A percentile compares a stretch with the other conserved stretches of the same genome.
phyloP scores from a whole-genome alignment of 768 basidiomycete genomes.

The Terana coerulea region DNA sequence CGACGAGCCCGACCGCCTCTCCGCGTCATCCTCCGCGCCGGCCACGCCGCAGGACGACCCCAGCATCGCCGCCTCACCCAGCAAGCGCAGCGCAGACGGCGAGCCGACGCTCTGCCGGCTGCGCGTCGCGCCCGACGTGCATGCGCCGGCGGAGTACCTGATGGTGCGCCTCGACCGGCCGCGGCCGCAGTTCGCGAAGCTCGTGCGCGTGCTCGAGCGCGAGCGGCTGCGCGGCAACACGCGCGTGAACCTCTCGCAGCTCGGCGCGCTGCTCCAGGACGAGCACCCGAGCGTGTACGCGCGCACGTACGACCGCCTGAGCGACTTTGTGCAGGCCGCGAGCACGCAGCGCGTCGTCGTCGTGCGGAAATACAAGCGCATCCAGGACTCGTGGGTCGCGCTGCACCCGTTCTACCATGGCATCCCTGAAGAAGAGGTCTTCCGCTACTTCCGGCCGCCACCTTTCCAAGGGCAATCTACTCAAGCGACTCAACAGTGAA shows the following conservation, averaged over 20 bases:
- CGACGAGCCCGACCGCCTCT: neutral
- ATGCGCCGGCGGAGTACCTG: constrained; percentile 6
- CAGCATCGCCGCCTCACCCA: too few relatives aligned
- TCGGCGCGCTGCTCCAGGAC: constrained; percentile 21
- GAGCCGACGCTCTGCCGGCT: neutral
- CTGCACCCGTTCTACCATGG: constrained; percentile 16
- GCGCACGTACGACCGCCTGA: constrained; percentile 17
- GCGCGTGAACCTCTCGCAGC: constrained; percentile 21
- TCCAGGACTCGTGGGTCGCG: constrained; percentile 10
- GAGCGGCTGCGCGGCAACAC: constrained; percentile 16
- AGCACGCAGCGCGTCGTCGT: constrained; percentile 15
- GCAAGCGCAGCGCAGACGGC: neutral
- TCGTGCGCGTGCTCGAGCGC: constrained; percentile 22
- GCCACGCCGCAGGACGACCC: neutral
- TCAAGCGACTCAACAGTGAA: neutral
- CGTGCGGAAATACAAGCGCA: neutral
- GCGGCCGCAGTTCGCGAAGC: constrained; percentile 20
- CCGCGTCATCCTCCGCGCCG: neutral
- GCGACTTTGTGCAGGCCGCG: constrained; percentile 24
- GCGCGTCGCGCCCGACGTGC: constrained; percentile 4
- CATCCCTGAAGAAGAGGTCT: neutral
- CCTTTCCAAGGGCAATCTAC: neutral
- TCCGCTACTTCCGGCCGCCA: neutral
- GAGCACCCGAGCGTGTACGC: constrained; percentile 10
- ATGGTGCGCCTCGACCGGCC: constrained; percentile 10